Evolutionary conservation across 2,329 filamentous ascomycete species (phyloP), one percentile per base, ranked within the genome.

Genomic region (Colletotrichum tropicale): DNA sequence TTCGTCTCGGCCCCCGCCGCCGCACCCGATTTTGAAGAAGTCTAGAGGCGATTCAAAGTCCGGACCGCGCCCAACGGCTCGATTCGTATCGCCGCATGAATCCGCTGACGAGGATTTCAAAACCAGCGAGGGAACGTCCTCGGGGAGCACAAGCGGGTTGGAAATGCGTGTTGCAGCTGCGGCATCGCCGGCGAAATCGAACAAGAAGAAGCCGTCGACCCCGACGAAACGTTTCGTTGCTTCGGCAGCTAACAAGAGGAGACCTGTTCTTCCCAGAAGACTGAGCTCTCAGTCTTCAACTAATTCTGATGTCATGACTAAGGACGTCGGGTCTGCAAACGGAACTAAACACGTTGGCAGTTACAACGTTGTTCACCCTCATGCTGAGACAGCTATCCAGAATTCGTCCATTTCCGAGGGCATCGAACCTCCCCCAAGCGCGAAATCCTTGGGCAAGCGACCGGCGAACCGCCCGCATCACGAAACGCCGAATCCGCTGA

Each of bases 11-110:
- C 86, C 87, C 9, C 86, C 88, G 6, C 88, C 87, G 43, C 80
- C 87, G 5, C 90, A 91, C 78, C 90, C 91, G 1, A 93, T 93
- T 69, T 80, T 93, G 74, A 92, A 92, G 81, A 93, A 92, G 81
- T 84, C 87, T 60, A 87, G 89, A 78, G 88, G 88, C 16, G 89
- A 89, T 72, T 90, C 90, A 34, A 83, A 85, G 24, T 87, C 86
- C 18, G 89, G 89, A 7, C 88, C 89, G 15, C 87, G 89, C 24
- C 90, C 90, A n/a, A 92, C 90, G 10, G 90, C 91, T 70, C 89
- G 90, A n/a, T 92, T 93, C 78, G 87, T 89, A 9, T 90, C 89
- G 18, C 90, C 91, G 3, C 87, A 87, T 36, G 86, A 85, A 34
- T 89, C 89, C 36, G 86, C 86, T 66, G 86, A 87, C 65, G 86